Evolutionary conservation across 2,329 filamentous ascomycete genomes (phyloP).

Genomic region (Colletotrichum magnum): DNA sequence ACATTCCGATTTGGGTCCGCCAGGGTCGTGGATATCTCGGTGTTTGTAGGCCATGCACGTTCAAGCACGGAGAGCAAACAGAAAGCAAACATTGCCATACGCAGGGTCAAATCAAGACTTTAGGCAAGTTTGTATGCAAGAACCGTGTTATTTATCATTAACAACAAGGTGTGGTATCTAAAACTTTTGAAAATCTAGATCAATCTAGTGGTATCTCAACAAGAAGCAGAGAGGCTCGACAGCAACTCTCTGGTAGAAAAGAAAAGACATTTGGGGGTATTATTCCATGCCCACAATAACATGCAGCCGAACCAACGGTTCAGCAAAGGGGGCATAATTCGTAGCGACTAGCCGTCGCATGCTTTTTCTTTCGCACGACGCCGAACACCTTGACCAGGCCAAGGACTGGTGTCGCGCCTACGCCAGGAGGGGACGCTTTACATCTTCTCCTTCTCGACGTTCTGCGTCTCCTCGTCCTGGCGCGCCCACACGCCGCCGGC

Average conservation of each 20-base stretch:
- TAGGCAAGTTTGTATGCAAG: neutral
- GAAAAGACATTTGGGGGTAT: constrained; percentile 20
- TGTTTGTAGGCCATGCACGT: no score
- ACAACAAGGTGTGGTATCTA: constrained; percentile 38
- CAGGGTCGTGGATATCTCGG: no score
- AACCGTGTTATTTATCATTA: constrained; percentile 24
- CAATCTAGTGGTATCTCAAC: constrained; percentile 40
- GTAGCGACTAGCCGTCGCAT: constrained; percentile 25
- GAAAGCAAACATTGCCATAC: neutral
- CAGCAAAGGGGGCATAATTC: constrained; percentile 29
- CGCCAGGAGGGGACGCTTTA: neutral
- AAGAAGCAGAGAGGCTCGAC: constrained; percentile 2
- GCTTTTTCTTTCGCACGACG: no score
- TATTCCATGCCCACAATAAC: constrained; percentile 3
- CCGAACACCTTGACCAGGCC: neutral
- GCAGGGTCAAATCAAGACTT: no score
- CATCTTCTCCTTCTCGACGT: constrained; percentile 35
- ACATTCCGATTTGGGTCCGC: no score
- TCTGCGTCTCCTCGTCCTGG: constrained; percentile 39
- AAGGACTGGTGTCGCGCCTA: neutral
- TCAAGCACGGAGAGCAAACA: no score
- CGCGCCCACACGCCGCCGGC: constrained; percentile 33
- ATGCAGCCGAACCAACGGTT: constrained; percentile 16
- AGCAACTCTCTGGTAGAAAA: constrained; percentile 17
- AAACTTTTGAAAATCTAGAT: constrained; percentile 30